phyloP scores from a whole-genome alignment of 139 green algal genomes.

The Picochlorum sp. region DNA sequence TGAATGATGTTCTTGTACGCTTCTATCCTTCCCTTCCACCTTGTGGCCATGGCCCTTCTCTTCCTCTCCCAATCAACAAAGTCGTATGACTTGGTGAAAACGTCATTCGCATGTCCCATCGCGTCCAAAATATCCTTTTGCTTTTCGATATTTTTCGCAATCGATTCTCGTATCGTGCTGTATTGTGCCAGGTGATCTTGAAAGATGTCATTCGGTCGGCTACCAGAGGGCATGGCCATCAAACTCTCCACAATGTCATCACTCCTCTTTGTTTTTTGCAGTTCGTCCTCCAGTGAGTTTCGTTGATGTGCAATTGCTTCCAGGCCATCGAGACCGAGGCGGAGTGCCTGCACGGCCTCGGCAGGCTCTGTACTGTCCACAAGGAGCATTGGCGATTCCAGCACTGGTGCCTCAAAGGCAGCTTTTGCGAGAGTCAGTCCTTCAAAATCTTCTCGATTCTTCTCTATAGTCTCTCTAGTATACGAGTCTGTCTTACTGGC shows the following conservation, averaged over 20 bases:
- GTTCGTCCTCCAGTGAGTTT: conserved; percentile 73
- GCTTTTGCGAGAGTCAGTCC: conserved; percentile 43
- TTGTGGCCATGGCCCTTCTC: conserved; percentile 41
- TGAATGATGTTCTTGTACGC: conserved; percentile 63
- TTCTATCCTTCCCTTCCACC: conserved; percentile 26
- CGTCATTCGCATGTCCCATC: conserved; percentile 27
- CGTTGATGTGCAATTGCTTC: conserved; percentile 40
- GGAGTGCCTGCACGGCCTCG: conserved; percentile 50
- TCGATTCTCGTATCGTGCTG: conserved; percentile 44
- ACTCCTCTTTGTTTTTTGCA: conserved; percentile 71
- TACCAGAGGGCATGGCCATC: conserved; percentile 44
- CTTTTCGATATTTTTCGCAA: conserved; percentile 49
- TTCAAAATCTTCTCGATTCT: conserved; percentile 38
- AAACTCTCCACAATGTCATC: conserved; percentile 89
- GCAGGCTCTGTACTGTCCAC: conserved; percentile 59
- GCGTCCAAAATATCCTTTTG: conserved; percentile 49
- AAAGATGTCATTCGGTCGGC: conserved; percentile 56
- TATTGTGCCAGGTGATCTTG: conserved; percentile 80
- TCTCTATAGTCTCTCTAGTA: conserved; percentile 39
- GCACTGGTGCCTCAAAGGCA: conserved; percentile 49
- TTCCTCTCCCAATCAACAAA: conserved; percentile 47
- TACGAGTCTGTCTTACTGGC: conserved; percentile 60
- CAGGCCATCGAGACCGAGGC: conserved; percentile 53
- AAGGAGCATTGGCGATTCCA: conserved; percentile 52
- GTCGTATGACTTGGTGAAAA: conserved; percentile 35